Evolutionary conservation across 2,329 filamentous ascomycete genomes (phyloP), one percentile per base, ranked within the genome.

Genomic region (Aspergillus fumigatiaffinis): DNA sequence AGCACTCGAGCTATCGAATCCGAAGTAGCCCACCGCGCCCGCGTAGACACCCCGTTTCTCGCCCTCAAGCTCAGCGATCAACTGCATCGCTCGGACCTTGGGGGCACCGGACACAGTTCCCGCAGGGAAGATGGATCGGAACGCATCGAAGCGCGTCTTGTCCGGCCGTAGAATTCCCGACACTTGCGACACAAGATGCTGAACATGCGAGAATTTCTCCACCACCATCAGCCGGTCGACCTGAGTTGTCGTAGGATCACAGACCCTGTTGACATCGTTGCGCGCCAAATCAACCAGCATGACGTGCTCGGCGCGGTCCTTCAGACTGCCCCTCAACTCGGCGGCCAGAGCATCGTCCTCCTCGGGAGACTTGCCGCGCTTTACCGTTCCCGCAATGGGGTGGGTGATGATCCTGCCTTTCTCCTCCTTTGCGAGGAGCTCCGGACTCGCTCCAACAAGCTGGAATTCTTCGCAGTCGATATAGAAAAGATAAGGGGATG

Each of bases 41-140:
- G 94, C 94, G 71, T 99, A 99, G 42, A 97, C 86, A 44, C 94
- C 93, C 54, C 94, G 84, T 81, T 97, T 97, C 82, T 99, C 94
- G 63, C 84, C 80, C 77, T 99, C 94, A 50, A 97, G 79, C 78
- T 97, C 93, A 50, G 90, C 92, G 68, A 99, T 99, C 60, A 99
- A 81, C 77, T 97, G 90, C 94, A 99, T 99, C 2, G 94, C 94
- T 61, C 88, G 86, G 55, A 99, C 92, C 78, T 99, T 99, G 57
- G 94, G 94, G 3, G 94, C 93, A 4, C 94, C 94, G 20, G 90
- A 94, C 29, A 97, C 93, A 0, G 94, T 99, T 55, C 94, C 94
- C 4, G 94, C 94, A 0, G 94, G 94, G 79, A 99, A 99, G 68
- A 99, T 97, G 63, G 90, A 92, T 42, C 93, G 85, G 79, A 99